A percentile compares a stretch with the other conserved stretches of the same genome.
Conservation (phyloP, 345 rosid genomes). For the Syzygium aromaticum region DNA sequence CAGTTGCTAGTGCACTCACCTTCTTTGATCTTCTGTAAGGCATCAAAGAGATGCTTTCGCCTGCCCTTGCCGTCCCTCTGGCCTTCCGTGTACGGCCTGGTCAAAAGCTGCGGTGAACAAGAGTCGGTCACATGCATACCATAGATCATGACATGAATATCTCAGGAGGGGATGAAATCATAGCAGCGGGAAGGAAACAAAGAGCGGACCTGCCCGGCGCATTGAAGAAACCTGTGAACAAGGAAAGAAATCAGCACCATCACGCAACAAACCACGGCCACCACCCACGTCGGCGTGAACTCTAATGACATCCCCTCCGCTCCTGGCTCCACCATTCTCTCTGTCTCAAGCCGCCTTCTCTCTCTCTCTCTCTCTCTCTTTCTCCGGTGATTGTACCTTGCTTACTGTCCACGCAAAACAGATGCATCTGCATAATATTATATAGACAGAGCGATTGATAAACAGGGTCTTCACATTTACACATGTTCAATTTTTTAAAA, state of each 20-base stretch:
- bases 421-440: not conserved
- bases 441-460: not conserved
- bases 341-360: not conserved
- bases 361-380: not conserved
- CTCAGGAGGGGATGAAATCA: not conserved
- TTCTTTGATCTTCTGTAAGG: conserved; percentile 82
- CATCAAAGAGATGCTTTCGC: conserved; percentile 61
- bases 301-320: conserved; percentile 18
- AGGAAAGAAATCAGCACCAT: conserved; percentile 62
- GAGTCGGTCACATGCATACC: not conserved
- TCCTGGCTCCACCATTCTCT: not conserved
- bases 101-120: conserved; percentile 22
- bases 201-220: conserved; percentile 52
- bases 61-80: conserved; percentile 19
- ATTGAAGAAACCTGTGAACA: conserved; percentile 57
- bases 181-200: not conserved
- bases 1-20: conserved; percentile 19
- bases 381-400: not conserved
- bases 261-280: conserved; percentile 64
- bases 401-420: not conserved
- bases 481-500: too few species aligned
- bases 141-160: not conserved
- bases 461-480: not conserved
- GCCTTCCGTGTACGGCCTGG: not conserved
- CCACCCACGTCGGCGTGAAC: conserved; percentile 71